Percentiles rank a stretch among this genome's conserved stretches.
These are phyloP conservation scores for Talaromyces stipitatus DNA, from an alignment of 495 filamentous ascomycete genomes.

Conservation along the genomic window DNA sequence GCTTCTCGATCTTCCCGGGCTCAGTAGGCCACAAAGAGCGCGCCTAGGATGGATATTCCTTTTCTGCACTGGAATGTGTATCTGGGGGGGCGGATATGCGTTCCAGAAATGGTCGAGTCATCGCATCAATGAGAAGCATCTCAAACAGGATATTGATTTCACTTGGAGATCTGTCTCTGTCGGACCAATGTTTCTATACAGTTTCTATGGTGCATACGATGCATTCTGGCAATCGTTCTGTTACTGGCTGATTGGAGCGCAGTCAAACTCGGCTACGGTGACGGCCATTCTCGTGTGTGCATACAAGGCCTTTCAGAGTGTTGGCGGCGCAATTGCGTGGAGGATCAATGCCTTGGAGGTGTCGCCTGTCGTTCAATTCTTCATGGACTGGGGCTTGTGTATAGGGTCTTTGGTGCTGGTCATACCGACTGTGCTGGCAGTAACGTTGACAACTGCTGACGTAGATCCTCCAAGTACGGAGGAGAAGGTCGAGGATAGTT, in stretches of 20 bases:
- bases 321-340: slow-evolving; percentile 76
- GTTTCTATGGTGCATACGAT: slow-evolving; percentile 48
- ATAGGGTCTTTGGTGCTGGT: slow-evolving; percentile 59
- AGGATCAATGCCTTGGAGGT: slow-evolving; percentile 57
- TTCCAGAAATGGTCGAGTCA: slow-evolving; percentile 38
- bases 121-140: slow-evolving; percentile 15
- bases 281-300: slow-evolving; percentile 87
- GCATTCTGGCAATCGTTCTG: slow-evolving; percentile 62
- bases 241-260: slow-evolving; percentile 85
- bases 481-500: slow-evolving; percentile 15
- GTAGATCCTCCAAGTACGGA: slow-evolving; percentile 10
- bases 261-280: slow-evolving; percentile 78
- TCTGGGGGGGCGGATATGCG: slow-evolving; percentile 48
- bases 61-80: slow-evolving; percentile 36
- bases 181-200: slow-evolving; percentile 47
- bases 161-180: slow-evolving; percentile 24
- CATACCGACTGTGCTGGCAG: slow-evolving; percentile 53
- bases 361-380: slow-evolving; percentile 49
- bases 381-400: slow-evolving; percentile 59
- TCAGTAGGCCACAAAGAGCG: slow-evolving; percentile 34
- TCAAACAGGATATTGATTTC: slow-evolving; percentile 33
- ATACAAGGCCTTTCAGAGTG: slow-evolving; percentile 89
- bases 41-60: slow-evolving; percentile 36
- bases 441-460: slow-evolving; percentile 20
- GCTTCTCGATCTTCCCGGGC: slow-evolving; percentile 32